A percentile compares a stretch with the other conserved stretches of the same genome.
phyloP scores from a whole-genome alignment of 495 filamentous ascomycete species.

The Trichoderma virens region DNA sequence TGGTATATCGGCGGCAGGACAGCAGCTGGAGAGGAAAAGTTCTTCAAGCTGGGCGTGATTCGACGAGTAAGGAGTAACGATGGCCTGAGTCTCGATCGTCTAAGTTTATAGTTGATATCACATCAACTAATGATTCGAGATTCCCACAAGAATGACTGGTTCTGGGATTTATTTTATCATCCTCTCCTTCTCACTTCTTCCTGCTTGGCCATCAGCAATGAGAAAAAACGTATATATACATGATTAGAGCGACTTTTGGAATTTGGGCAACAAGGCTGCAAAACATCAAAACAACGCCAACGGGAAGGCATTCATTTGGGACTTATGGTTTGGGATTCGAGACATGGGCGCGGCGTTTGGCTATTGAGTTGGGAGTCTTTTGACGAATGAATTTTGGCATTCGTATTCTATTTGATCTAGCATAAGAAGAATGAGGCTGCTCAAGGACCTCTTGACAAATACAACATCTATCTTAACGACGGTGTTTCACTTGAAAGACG shows the following conservation, averaged over 20 bases:
- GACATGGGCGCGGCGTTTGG: neutral
- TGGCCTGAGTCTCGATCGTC: slow-evolving; percentile 45
- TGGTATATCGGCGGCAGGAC: slow-evolving; percentile 88
- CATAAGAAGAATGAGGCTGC: slow-evolving; percentile 3
- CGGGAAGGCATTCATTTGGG: slow-evolving; percentile 4
- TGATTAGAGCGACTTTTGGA: slow-evolving; percentile 6
- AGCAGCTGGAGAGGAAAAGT: slow-evolving; percentile 77
- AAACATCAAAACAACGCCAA: neutral
- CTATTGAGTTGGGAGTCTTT: neutral
- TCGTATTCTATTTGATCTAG: neutral
- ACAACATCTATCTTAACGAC: neutral
- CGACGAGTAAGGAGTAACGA: slow-evolving; percentile 48
- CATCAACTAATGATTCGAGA: neutral
- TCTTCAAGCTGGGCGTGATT: slow-evolving; percentile 62
- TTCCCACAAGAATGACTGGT: neutral
- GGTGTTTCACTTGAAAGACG: neutral
- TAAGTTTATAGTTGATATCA: slow-evolving; percentile 40
- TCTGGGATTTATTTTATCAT: neutral
- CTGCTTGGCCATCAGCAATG: neutral
- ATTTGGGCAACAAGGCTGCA: neutral
- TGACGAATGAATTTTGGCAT: neutral
- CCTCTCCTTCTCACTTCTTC: neutral
- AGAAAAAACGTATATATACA: neutral
- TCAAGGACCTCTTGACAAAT: neutral
- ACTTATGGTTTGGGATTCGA: neutral